Base-by-base conservation (phyloP, 2,329 filamentous ascomycete species). In the Calonectria pteridis region DNA sequence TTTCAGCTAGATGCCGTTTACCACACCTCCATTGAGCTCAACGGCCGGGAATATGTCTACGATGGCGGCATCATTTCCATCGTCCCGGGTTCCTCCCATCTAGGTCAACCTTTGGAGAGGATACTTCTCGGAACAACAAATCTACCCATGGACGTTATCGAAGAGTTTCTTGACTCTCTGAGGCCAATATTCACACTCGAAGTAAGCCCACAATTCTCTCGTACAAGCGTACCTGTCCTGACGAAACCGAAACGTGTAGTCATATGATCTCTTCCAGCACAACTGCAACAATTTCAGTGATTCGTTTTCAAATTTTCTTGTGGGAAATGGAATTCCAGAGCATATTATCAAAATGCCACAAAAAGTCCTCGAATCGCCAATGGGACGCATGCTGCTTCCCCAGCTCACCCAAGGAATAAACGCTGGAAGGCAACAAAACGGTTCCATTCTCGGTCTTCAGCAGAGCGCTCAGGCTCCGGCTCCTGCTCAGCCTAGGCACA, bases 251-350 rank as follows among this genome's bases (percentile, higher is more conserved):
- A 67, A 29, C 11, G 23, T 76, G 23, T 49, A 95, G 91, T 94
- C 94, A 0, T 98, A 98, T 81, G 95, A 98, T 81, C 87, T 98
- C 6, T 98, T 91, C 83, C 94, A 86, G 79, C 95, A 98, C 84
- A 99, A 99, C 83, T 98, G 96, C 87, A 99, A 98, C 86, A 98
- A 98, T 84, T 99, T 98, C 84, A 95, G 94, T 4, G 96, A 98
- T 81, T 95, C 98, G 74, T 93, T 98, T 77, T 88, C 95, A 75
- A 97, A 94, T 84, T 98, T 98, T 76, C 88, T 98, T 0, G 87
- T 98, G 1, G 96, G 97, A 28, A 94, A 93, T 78, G 94, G 95
- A 3, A 98, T 98, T 73, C 97, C 97, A 0, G 90, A 93, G 1
- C 93, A 98, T 79, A 98, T 99, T 77, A 90, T 91, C 35, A 95